phyloP scores from a whole-genome alignment of 495 filamentous ascomycete genomes.

The Sabuloglossum arenarium region DNA sequence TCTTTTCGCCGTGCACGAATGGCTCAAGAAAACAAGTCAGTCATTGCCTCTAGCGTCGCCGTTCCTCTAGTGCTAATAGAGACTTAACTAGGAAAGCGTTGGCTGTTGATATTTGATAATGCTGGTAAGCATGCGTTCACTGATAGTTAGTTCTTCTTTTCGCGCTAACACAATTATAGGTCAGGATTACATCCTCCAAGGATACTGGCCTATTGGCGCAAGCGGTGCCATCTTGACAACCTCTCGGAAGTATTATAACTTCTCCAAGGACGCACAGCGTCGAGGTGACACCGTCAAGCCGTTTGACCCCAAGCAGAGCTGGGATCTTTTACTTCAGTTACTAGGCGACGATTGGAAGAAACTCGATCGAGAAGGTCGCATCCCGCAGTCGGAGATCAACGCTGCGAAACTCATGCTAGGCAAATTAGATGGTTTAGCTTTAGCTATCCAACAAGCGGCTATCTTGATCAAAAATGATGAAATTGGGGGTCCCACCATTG shows the following conservation, averaged over 20 bases:
- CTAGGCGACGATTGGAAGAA: neutral
- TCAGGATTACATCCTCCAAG: neutral
- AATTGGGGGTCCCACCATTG: neutral
- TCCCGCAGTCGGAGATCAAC: neutral
- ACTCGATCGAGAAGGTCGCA: neutral
- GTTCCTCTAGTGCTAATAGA: neutral
- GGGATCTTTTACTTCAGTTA: neutral
- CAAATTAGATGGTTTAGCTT: neutral
- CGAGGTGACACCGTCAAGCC: neutral
- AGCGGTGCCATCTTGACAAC: constrained; percentile 3
- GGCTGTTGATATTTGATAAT: constrained; percentile 12
- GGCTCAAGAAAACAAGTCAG: constrained; percentile 10
- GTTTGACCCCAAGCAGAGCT: neutral
- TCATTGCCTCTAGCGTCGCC: neutral
- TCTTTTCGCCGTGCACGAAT: constrained; percentile 7
- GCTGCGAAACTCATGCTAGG: neutral
- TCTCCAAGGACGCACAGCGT: constrained; percentile 3
- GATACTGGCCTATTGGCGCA: neutral
- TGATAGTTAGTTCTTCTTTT: neutral
- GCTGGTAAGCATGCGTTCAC: constrained; percentile 1
- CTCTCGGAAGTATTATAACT: constrained; percentile 7
- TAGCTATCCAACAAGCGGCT: neutral
- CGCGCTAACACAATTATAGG: neutral
- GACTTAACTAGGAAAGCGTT: constrained; percentile 4
- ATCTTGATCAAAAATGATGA: neutral